Conservation (phyloP, 2,329 filamentous ascomycete species). For the Pseudogymnoascus sp. region DNA sequence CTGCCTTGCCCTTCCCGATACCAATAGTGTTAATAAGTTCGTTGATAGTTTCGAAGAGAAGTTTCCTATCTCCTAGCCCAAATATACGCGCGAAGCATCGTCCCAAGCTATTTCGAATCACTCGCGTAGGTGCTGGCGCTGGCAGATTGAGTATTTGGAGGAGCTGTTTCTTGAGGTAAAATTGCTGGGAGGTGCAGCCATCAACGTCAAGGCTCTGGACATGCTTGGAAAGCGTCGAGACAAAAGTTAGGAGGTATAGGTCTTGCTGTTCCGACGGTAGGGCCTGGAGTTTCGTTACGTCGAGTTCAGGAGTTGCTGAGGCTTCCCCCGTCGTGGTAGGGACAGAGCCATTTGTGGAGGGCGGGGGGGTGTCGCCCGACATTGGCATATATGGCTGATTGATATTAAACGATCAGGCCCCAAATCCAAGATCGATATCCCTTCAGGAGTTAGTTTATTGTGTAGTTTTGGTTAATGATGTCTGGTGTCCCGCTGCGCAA, state of each 20-base stretch:
- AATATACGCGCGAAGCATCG: constrained; percentile 78
- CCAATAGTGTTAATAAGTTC: constrained; percentile 69
- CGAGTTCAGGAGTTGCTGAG: constrained; percentile 64
- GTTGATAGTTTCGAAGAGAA: constrained; percentile 90
- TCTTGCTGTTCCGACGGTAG: constrained; percentile 93
- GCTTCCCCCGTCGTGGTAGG: constrained; percentile 31
- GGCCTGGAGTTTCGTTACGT: constrained; percentile 78
- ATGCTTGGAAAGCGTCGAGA: constrained; percentile 73
- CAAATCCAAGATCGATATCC: constrained; percentile 2
- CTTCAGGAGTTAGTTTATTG: constrained; percentile 6
- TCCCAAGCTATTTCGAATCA: constrained; percentile 83
- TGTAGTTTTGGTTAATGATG: constrained; percentile 1
- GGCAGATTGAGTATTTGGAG: constrained; percentile 83
- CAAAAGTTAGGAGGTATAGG: constrained; percentile 83
- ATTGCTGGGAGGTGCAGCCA: constrained; percentile 78
- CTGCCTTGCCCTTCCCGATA: constrained; percentile 62
- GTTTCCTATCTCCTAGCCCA: constrained; percentile 74
- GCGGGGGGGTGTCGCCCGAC: constrained; percentile 25
- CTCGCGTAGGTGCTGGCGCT: constrained; percentile 73
- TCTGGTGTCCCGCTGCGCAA: not conserved
- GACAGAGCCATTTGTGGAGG: constrained; percentile 29
- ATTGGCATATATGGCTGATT: constrained; percentile 16
- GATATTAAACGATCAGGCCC: not conserved
- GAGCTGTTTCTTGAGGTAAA: constrained; percentile 86
- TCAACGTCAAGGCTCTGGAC: constrained; percentile 65